Percentiles rank a stretch among this genome's conserved stretches.
Conservation (phyloP, 768 basidiomycete genomes). For the Phanerochaete sordida region DNA sequence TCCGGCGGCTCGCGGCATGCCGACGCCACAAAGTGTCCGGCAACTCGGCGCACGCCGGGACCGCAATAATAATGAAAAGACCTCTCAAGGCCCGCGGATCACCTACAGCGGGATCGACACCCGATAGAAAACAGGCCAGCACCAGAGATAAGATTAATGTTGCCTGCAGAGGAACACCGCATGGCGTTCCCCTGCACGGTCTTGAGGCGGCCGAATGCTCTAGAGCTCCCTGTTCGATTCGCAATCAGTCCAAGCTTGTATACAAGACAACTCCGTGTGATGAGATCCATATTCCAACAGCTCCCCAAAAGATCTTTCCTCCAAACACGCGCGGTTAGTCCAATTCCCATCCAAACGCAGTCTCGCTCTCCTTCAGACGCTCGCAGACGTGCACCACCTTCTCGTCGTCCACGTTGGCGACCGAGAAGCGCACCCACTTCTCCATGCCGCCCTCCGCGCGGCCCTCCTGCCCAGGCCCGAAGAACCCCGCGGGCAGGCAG, state of each 20-base stretch:
- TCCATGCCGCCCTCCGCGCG: conserved; percentile 37
- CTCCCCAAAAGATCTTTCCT: too few species aligned
- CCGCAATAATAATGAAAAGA: background rate
- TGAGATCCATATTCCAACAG: too few species aligned
- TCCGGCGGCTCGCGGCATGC: background rate
- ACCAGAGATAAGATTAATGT: too few species aligned
- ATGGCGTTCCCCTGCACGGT: too few species aligned
- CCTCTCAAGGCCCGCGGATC: too few species aligned
- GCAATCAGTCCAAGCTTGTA: too few species aligned
- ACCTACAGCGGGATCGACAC: too few species aligned
- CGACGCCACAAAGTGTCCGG: background rate
- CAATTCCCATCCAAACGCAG: conserved; percentile 36
- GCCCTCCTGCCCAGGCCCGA: conserved; percentile 31
- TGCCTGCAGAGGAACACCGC: too few species aligned
- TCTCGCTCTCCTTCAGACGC: conserved; percentile 40
- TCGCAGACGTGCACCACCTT: conserved; percentile 49
- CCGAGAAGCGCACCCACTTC: conserved; percentile 74
- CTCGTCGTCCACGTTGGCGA: conserved; percentile 75
- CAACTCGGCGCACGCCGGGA: background rate
- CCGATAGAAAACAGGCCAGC: too few species aligned
- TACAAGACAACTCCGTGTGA: too few species aligned
- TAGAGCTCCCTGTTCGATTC: too few species aligned
- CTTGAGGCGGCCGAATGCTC: too few species aligned
- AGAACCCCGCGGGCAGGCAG: conserved; percentile 64
- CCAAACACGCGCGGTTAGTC: conserved; percentile 3